Evolutionary conservation across 345 rosid genomes (phyloP), one percentile per base, ranked within the genome.

Genomic region (Bruguiera gymnorhiza): DNA sequence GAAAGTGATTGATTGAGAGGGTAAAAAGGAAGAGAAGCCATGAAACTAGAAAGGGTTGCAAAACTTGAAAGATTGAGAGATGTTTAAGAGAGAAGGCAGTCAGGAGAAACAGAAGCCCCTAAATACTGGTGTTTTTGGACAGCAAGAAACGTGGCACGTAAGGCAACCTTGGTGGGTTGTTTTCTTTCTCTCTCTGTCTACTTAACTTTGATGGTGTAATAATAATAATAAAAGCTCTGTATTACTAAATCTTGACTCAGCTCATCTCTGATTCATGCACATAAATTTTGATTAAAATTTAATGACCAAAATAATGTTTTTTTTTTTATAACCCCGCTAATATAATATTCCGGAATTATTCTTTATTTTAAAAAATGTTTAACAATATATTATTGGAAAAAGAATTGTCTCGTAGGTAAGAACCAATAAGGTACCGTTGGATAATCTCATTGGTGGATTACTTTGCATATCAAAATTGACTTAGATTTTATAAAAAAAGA

Each of bases 71-170:
- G 82, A 63, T 31, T 59, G 66, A 43, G 68, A 64, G 78, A 63
- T 68, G 65, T 52, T 65, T 56, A 50, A 69, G 68, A 32, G 51
- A 71, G 76, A 67, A 76, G 26, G 68, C 63, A 58, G 8, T 29
- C 29, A 1, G 31, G 21, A 67, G 67, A 61, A 67, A 77, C 76
- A 70, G 66, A 70, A 60, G 65, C 65, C 71, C 82, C 74, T 65
- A 79, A 83, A 70, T 78, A 81, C 76, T 63, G 67, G 72, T 64
- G 73, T 70, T 69, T 75, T 70, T 65, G 77, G 62, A 62, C 81
- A 74, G 70, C 69, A 60, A 81, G 91, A 85, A 83, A 84, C 95
- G 91, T 89, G 85, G 78, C 26, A 66, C 69, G 75, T 79, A 74
- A 87, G 85, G 86, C 83, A 83, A 80, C 85, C 39, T 82, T 52